Base-by-base conservation (phyloP, 352 stramenopile genomes). In the Globisporangium spiculum region DNA sequence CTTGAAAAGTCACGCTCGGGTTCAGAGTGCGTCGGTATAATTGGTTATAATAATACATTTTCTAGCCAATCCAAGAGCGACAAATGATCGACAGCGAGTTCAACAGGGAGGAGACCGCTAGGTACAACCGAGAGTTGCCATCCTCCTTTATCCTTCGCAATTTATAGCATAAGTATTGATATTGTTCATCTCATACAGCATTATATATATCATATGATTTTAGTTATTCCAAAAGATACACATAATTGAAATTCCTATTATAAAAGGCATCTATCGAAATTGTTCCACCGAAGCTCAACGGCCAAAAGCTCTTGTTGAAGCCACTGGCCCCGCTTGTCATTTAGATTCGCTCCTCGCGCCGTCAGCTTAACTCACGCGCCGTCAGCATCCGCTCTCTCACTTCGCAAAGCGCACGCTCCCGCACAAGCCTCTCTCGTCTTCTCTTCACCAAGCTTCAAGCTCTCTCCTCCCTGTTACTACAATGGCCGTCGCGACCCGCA, bases 401-500 rank as follows among this genome's bases (percentile, higher is more conserved):
- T 62, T 62, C 32, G 9, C 34, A 62, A 62, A 32, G 30, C 56
- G n/a, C 56, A 48, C 24, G 32, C 32, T 62, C n/a, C 32, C n/a
- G 32, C 32, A 32, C 56, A 62, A 62, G 56, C 30, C 5, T 24
- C 32, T 18, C 53, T 58, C 12, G 6, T 36, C 53, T 58, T 24
- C 53, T 36, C 53, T 55, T 22, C 18, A 10, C 10, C 56, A 61
- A 61, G 30, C 48, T 14, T 18, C 20, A 44, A 44, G 36, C 30
- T 7, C 8, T 4, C 18, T 46, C 56, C 20, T 41, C 54, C 27
- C 10, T 20, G n/a, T 32, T 32, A 32, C 30, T 32, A 32, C 16
- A 20, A 65, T 65, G 60, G 60, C 41, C 24, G 46, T 20, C 24
- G 62, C 62, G 8, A 67, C 48, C 8, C 62, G 62, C 46, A 54